Evolutionary conservation across 2,329 filamentous ascomycete genomes (phyloP).

Genomic region (Eutypa lata): DNA sequence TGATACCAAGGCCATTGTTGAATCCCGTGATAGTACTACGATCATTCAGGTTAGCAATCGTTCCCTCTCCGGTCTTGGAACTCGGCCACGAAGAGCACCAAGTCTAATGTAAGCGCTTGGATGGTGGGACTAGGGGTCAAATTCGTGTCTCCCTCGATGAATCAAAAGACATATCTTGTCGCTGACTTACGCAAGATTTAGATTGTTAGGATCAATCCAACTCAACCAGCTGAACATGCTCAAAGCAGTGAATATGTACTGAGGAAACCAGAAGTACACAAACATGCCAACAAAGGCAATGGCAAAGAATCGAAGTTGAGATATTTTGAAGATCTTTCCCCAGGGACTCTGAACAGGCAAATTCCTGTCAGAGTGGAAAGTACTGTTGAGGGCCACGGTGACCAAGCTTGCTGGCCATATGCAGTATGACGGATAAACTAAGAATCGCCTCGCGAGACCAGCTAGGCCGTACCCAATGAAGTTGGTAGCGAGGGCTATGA

Average conservation of each 20-base stretch:
- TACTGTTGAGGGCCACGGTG: conserved; percentile 44
- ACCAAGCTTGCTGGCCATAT: conserved; percentile 47
- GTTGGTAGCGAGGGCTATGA: conserved; percentile 48
- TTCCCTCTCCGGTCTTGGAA: background rate
- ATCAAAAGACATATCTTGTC: too few relatives aligned
- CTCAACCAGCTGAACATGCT: conserved; percentile 50
- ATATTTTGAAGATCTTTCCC: conserved; percentile 36
- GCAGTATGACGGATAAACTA: conserved; percentile 49
- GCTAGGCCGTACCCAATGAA: conserved; percentile 56
- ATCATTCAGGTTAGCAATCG: background rate
- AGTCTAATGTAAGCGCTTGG: too few relatives aligned
- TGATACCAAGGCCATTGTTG: conserved; percentile 32
- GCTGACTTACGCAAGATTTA: conserved; percentile 18
- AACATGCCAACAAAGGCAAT: conserved; percentile 44
- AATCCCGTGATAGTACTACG: conserved; percentile 26
- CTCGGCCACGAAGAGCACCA: too few relatives aligned
- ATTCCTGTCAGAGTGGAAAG: conserved; percentile 44
- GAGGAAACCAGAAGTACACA: conserved; percentile 49
- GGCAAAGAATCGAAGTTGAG: conserved; percentile 44
- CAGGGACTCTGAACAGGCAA: conserved; percentile 36
- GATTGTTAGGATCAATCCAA: conserved; percentile 44
- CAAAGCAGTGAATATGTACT: conserved; percentile 45
- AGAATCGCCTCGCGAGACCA: conserved; percentile 42
- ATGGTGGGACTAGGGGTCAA: too few relatives aligned
- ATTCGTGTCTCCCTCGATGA: too few relatives aligned